Conservation (phyloP, 495 filamentous ascomycete species). For the Jackrogersella multiformis region DNA sequence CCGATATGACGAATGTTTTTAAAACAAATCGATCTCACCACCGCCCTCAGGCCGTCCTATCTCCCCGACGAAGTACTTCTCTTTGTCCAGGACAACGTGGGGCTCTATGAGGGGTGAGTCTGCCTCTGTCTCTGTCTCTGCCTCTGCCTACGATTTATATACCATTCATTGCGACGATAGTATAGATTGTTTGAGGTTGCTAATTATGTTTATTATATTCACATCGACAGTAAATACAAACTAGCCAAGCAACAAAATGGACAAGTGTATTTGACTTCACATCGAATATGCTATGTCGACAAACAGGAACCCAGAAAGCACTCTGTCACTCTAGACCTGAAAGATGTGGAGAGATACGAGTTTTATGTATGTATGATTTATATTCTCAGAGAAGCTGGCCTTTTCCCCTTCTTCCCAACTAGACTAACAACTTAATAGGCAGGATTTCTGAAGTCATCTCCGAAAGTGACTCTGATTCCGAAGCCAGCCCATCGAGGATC, state of each 20-base stretch:
- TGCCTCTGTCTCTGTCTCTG: no score
- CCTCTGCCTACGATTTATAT: background rate
- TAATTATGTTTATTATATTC: conserved; percentile 20
- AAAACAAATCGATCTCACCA: conserved; percentile 92
- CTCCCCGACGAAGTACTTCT: conserved; percentile 89
- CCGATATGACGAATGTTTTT: conserved; percentile 86
- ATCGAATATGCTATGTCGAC: conserved; percentile 94
- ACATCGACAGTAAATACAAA: conserved; percentile 81
- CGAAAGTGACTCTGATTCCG: conserved; percentile 89
- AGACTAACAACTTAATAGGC: conserved; percentile 65
- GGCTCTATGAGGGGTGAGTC: conserved; percentile 94
- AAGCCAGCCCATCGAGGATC: conserved; percentile 71
- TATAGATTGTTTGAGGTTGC: conserved; percentile 11
- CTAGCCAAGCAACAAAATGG: conserved; percentile 94
- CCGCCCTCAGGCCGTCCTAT: conserved; percentile 88
- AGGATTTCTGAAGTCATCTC: conserved; percentile 92
- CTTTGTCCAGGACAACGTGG: conserved; percentile 96
- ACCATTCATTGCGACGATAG: conserved; percentile 10
- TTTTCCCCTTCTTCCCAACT: conserved; percentile 12
- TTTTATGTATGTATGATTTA: conserved; percentile 79
- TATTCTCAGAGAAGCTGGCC: conserved; percentile 6
- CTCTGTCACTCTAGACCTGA: conserved; percentile 86
- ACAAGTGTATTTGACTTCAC: conserved; percentile 94
- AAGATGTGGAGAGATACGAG: conserved; percentile 89
- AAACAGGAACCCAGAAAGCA: conserved; percentile 85